A percentile compares a stretch with the other conserved stretches of the same genome.
These are phyloP conservation scores for Balamuthia mandrillaris DNA, from an alignment of 208 protist genomes.

Conservation along the genomic window DNA sequence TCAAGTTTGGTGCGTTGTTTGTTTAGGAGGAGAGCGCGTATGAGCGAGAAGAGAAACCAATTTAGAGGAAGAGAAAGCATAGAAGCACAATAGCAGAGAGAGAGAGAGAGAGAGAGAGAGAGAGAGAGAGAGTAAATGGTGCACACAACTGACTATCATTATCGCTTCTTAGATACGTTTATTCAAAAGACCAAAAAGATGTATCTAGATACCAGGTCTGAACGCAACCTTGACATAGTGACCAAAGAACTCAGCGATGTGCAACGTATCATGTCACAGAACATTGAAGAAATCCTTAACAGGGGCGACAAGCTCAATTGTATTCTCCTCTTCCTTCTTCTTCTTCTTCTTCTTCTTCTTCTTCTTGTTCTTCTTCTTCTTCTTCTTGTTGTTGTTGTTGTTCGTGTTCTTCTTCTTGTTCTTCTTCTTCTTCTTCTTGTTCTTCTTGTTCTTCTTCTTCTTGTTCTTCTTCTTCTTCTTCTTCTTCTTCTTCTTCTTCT, in stretches of 20 bases:
- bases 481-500: too few relatives aligned
- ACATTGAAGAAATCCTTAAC: constrained; percentile 75
- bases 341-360: too few relatives aligned
- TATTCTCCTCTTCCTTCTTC: constrained; percentile 13
- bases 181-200: constrained; percentile 73
- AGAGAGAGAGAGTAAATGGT: neutral
- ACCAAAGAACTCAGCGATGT: constrained; percentile 70
- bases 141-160: neutral
- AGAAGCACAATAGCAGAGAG: too few relatives aligned
- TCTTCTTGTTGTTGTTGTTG: too few relatives aligned
- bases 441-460: too few relatives aligned
- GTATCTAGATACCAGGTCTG: constrained; percentile 70
- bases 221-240: constrained; percentile 67
- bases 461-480: too few relatives aligned
- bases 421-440: neutral
- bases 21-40: too few relatives aligned
- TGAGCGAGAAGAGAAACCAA: too few relatives aligned
- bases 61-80: too few relatives aligned
- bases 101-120: too few relatives aligned
- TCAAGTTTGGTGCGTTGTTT: constrained; percentile 72
- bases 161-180: constrained; percentile 63
- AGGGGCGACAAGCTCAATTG: constrained; percentile 71
- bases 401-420: too few relatives aligned
- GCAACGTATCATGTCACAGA: constrained; percentile 75
- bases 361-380: too few relatives aligned